Evolutionary conservation across 2,329 filamentous ascomycete genomes (phyloP).

Genomic region (Aspergillus pseudoglaucus): DNA sequence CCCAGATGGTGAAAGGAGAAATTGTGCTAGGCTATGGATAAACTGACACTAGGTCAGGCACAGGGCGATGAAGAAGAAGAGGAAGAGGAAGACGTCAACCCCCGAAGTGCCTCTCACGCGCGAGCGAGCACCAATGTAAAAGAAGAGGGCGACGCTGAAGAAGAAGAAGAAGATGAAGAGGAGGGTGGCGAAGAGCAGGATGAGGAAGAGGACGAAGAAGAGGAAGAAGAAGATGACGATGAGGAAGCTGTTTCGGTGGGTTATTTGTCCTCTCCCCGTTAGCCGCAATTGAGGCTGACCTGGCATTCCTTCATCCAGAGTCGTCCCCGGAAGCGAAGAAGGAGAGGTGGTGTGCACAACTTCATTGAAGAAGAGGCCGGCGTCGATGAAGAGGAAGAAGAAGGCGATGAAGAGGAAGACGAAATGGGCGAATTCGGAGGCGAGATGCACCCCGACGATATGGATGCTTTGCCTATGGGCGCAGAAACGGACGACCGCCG

Average conservation of each 20-base stretch:
- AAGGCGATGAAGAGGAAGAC: constrained; percentile 83
- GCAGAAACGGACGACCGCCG: constrained; percentile 82
- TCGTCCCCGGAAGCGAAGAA: constrained; percentile 72
- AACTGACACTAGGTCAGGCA: constrained; percentile 11
- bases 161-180: constrained; percentile 47
- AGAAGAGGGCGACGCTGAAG: constrained; percentile 50
- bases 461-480: constrained; percentile 66
- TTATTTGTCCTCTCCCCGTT: constrained; percentile 4
- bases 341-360: constrained; percentile 66
- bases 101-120: constrained; percentile 42
- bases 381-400: constrained; percentile 88
- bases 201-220: constrained; percentile 36
- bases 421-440: constrained; percentile 79
- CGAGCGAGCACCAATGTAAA: constrained; percentile 42
- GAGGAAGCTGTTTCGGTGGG: constrained; percentile 51
- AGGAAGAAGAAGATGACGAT: constrained; percentile 50
- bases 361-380: constrained; percentile 99
- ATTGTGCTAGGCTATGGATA: constrained; percentile 16
- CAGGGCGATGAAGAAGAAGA: constrained; percentile 31
- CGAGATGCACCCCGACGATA: constrained; percentile 84
- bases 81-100: constrained; percentile 36
- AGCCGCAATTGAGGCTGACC: constrained; percentile 8
- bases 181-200: constrained; percentile 55
- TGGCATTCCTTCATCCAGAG: constrained; percentile 36
- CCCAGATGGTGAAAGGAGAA: constrained; percentile 9